Percentiles rank a stretch among this genome's conserved stretches.
Conservation (phyloP, 441 rosid genomes). For the Hypseocharis bilobata region DNA sequence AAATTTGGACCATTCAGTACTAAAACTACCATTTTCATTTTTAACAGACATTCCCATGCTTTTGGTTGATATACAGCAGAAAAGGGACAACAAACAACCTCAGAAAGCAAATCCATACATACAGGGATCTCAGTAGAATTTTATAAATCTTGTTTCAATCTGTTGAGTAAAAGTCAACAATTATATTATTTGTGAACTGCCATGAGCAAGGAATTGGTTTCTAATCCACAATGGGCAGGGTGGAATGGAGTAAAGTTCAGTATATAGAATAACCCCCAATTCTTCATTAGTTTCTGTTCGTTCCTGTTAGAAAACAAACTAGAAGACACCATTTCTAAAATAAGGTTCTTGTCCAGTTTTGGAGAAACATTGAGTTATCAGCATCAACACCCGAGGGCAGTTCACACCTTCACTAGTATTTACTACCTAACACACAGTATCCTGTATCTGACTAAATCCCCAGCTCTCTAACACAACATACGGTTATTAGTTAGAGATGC, state of each 20-base stretch:
- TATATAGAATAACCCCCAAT: neutral
- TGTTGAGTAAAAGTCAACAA: neutral
- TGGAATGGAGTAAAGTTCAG: too few species aligned
- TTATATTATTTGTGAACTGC: too few species aligned
- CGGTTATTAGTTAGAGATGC: too few species aligned
- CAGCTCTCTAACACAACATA: neutral
- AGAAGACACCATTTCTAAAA: neutral
- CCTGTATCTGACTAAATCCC: neutral
- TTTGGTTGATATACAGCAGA: neutral
- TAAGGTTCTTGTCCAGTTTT: neutral
- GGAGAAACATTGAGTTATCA: neutral
- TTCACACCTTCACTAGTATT: neutral
- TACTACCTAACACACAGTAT: neutral
- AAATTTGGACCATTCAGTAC: neutral
- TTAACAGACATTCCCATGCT: neutral
- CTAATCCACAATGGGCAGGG: too few species aligned
- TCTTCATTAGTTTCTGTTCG: neutral
- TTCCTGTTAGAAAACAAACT: neutral
- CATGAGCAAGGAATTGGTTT: too few species aligned
- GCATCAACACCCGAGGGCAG: neutral
- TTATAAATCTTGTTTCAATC: neutral
- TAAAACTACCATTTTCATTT: neutral
- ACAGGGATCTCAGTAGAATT: neutral
- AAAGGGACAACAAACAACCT: neutral
- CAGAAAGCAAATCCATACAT: neutral